Percentiles rank a stretch among this genome's conserved stretches.
Evolutionary conservation across 148 eudicot genomes (phyloP).

Genomic region (Fagopyrum tataricum): DNA sequence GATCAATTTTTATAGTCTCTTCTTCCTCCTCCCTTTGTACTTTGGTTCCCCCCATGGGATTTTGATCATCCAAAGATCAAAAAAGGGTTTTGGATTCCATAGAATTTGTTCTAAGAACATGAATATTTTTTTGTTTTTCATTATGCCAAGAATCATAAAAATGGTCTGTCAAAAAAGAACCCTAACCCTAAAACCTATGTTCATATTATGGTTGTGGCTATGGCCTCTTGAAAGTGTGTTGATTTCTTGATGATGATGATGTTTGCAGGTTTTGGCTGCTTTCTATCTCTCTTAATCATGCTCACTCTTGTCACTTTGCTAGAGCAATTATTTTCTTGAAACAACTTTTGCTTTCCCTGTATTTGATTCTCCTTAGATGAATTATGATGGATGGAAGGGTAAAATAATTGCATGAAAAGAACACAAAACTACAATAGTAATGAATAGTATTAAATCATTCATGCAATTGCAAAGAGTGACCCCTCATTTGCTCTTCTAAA

Average conservation of each 20-base stretch:
- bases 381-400: slow-evolving; percentile 4
- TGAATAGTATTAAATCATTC: not conserved
- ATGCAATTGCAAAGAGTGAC: slow-evolving; percentile 6
- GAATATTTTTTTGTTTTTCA: not conserved
- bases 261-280: slow-evolving; percentile 2
- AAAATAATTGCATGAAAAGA: not conserved
- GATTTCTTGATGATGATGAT: slow-evolving; percentile 8
- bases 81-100: slow-evolving; percentile 1
- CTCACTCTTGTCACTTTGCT: slow-evolving; percentile 7
- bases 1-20: not conserved
- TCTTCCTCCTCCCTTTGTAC: not conserved
- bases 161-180: not conserved
- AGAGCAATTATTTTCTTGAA: not conserved
- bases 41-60: slow-evolving; percentile 8
- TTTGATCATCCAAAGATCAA: slow-evolving; percentile 1
- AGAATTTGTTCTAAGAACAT: slow-evolving; percentile 7
- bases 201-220: not conserved
- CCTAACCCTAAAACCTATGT: not conserved
- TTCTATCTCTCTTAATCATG: slow-evolving; percentile 1
- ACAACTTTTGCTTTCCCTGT: not conserved
- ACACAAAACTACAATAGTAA: not conserved
- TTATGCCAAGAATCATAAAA: not conserved
- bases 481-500: not conserved
- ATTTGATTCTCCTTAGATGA: not conserved
- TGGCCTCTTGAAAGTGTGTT: not conserved